These are phyloP conservation scores for Aspergillus ochraceoroseus DNA, from an alignment of 2,329 filamentous ascomycete species.

Conservation along the genomic window DNA sequence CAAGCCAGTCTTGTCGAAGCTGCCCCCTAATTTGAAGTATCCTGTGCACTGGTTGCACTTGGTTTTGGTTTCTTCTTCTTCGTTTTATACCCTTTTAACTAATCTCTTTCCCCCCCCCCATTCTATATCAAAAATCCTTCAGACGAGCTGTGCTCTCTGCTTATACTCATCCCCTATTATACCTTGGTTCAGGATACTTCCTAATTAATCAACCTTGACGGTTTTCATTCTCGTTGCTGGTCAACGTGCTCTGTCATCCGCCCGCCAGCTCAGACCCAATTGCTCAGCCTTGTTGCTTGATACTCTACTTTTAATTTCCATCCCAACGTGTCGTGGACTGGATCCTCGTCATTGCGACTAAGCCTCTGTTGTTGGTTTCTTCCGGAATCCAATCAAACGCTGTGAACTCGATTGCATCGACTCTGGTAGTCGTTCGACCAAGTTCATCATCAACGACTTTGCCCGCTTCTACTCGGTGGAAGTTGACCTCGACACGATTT, in stretches of 20 bases:
- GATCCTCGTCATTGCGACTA: conserved; percentile 26
- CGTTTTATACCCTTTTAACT: conserved; percentile 30
- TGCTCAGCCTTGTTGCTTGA: conserved; percentile 21
- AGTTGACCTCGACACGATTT: conserved; percentile 26
- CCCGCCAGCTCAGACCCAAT: conserved; percentile 26
- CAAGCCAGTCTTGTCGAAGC: conserved; percentile 51
- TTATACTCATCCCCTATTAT: conserved; percentile 26
- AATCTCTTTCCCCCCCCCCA: conserved; percentile 9
- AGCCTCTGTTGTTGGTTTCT: conserved; percentile 17
- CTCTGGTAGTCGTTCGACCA: conserved; percentile 30
- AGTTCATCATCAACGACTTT: conserved; percentile 18
- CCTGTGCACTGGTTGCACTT: conserved; percentile 41
- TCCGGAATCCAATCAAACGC: conserved; percentile 9
- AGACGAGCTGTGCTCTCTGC: conserved; percentile 39
- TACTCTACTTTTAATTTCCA: conserved; percentile 20
- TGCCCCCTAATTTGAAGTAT: conserved; percentile 45
- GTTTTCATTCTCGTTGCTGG: conserved; percentile 31
- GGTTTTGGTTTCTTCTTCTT: conserved; percentile 43
- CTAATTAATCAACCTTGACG: conserved; percentile 25
- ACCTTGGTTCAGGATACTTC: conserved; percentile 27
- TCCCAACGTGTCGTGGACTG: conserved; percentile 31
- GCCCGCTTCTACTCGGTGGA: too few species aligned
- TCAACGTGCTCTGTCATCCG: conserved; percentile 29
- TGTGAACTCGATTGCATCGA: conserved; percentile 17
- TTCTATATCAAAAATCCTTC: conserved; percentile 27